phyloP scores from a whole-genome alignment of 1,284 basidiomycete genomes.

The Anthracocystis setariae region DNA sequence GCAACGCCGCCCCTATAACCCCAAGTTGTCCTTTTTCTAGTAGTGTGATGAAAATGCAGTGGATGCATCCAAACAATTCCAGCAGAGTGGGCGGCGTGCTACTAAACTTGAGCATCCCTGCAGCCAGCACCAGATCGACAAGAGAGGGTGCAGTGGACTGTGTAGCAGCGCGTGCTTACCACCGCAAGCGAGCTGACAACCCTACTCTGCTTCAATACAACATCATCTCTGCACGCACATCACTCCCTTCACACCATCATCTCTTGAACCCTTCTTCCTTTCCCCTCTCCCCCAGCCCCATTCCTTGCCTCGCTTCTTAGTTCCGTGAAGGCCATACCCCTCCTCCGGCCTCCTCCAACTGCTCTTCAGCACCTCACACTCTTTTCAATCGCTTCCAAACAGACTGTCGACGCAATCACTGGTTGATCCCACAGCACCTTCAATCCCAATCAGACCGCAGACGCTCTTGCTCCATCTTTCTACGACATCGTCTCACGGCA shows the following conservation, averaged over 20 bases:
- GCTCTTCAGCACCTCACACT: conserved; percentile 49
- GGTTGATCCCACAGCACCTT: background rate
- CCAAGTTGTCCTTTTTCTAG: background rate
- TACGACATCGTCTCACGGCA: background rate
- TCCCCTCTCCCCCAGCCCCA: background rate
- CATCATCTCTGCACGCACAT: background rate
- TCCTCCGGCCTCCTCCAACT: conserved; percentile 4
- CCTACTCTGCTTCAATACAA: too few species aligned
- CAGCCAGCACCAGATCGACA: too few species aligned
- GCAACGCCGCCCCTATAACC: too few species aligned
- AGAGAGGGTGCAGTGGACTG: too few species aligned
- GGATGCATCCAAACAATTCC: too few species aligned
- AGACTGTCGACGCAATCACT: background rate
- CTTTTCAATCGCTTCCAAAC: conserved; percentile 11
- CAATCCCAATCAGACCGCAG: background rate
- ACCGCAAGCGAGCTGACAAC: too few species aligned
- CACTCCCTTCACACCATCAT: conserved; percentile 4
- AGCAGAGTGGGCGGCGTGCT: too few species aligned
- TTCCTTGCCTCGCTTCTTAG: background rate
- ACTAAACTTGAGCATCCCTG: too few species aligned
- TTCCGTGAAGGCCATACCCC: background rate
- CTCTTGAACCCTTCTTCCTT: background rate
- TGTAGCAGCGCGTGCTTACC: too few species aligned
- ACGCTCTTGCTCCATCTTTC: conserved; percentile 1
- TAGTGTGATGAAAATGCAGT: too few species aligned